Conservation (phyloP, 441 rosid genomes). For the Brassica hybrid region DNA sequence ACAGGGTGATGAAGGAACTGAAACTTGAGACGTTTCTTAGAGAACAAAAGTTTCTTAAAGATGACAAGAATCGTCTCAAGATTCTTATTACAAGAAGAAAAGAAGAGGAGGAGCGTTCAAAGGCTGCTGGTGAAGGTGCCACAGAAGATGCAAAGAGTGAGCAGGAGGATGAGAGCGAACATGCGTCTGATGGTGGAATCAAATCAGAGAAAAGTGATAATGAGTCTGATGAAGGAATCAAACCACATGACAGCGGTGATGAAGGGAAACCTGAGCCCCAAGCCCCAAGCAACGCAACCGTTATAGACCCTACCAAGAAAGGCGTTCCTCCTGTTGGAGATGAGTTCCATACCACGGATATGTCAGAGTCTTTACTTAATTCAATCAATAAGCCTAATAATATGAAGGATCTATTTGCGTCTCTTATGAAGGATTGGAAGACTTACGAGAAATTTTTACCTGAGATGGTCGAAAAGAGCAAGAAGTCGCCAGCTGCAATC, state of each 20-base stretch:
- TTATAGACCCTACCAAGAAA: neutral
- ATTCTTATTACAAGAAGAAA: conserved; percentile 42
- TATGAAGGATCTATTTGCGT: conserved; percentile 4
- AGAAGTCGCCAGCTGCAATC: conserved; percentile 42
- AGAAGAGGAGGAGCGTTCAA: neutral
- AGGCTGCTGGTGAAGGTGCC: neutral
- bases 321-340: neutral
- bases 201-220: neutral
- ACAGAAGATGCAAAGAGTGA: neutral
- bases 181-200: neutral
- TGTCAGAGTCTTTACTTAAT: neutral
- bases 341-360: conserved; percentile 4
- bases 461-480: conserved; percentile 32
- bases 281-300: neutral
- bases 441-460: neutral
- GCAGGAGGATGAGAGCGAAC: neutral
- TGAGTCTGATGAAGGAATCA: neutral
- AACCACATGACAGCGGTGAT: neutral
- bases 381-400: neutral
- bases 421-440: neutral
- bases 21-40: neutral
- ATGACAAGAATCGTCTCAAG: neutral
- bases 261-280: neutral
- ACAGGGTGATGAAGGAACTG: conserved; percentile 15
- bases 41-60: neutral